Evolutionary conservation across 768 basidiomycete genomes (phyloP), one percentile per base, ranked within the genome.

Genomic region (Amanita pallidorosea): DNA sequence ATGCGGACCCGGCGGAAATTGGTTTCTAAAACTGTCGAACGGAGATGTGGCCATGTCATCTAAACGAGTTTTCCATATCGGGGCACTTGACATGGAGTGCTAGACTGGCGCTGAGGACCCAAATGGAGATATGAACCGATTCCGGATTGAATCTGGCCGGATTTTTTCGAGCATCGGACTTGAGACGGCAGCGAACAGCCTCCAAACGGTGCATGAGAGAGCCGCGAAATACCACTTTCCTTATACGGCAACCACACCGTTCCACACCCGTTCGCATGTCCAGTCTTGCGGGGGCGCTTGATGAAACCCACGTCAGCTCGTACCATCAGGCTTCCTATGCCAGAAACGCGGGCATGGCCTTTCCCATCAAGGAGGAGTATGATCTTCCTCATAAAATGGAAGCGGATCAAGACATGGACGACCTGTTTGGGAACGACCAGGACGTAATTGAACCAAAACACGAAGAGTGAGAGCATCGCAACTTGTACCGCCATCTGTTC

Each of bases 361-460:
- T 56, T 46, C 58, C 60, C 46, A 60, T 57, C 55, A 56, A 57
- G 37, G 59, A 66, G 41, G 56, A 65, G 20, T 64, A 65, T 27
- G 63, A 62, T 5, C 34, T 18, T 17, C 45, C 45, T 23, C 43
- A 20, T 58, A 65, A 60, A 41, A 55, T 55, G 18, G 66, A 66
- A 44, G 59, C 67, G 33, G 70, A 82, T 55, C 77, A 79, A 56
- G 77, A 76, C 53, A 85, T 88, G 81, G 77, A 79, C 54, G 87
- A 89, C 63, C 76, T 90, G 49, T 90, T 90, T 62, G 88, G 86
- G 31, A 80, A 84, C 54, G 86, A 87, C 49, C 73, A 77, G 40
- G 80, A 71, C 59, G 65, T 66, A 29, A 69, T 70, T 51, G 69
- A 73, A 34, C 65, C 71, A 51, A 77, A 77, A 56, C 74, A 66